Percentiles rank a stretch among this genome's conserved stretches.
phyloP scores from a whole-genome alignment of 805 yeast genomes.

The Suhomyces sp. region DNA sequence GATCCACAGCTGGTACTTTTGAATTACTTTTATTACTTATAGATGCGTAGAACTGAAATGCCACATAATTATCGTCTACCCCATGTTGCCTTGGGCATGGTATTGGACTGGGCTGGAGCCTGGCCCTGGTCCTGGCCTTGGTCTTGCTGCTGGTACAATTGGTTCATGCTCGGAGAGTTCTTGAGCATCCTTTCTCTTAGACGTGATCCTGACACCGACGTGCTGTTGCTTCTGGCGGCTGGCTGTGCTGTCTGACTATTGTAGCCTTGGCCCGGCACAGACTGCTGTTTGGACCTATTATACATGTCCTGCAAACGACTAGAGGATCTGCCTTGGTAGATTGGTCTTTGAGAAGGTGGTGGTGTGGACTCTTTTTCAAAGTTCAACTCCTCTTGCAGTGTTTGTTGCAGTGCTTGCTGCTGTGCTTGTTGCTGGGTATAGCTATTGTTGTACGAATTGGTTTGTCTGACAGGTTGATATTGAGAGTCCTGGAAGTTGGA shows the following conservation, averaged over 20 bases:
- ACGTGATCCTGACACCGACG: slow-evolving; percentile 23
- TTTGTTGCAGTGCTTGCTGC: slow-evolving; percentile 7
- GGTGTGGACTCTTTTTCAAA: not conserved
- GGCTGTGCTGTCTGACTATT: slow-evolving; percentile 16
- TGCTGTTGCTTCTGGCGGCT: slow-evolving; percentile 22
- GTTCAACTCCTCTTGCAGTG: slow-evolving; percentile 13
- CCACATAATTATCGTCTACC: slow-evolving; percentile 14
- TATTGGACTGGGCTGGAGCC: slow-evolving; percentile 4
- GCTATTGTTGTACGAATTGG: slow-evolving; percentile 9
- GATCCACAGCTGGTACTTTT: not conserved
- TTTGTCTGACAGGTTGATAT: slow-evolving; percentile 12
- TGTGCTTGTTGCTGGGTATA: slow-evolving; percentile 8
- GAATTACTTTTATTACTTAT: not conserved
- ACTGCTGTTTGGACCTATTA: slow-evolving; percentile 38
- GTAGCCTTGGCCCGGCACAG: slow-evolving; percentile 33
- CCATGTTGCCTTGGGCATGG: slow-evolving; percentile 23
- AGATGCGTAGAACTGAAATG: not conserved
- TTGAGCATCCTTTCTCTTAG: slow-evolving; percentile 29
- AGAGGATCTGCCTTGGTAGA: slow-evolving; percentile 29
- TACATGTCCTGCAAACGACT: slow-evolving; percentile 40
- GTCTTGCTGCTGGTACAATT: slow-evolving; percentile 5
- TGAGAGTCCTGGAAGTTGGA: slow-evolving; percentile 10
- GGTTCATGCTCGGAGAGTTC: slow-evolving; percentile 14
- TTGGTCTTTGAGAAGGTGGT: not conserved
- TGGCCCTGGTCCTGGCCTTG: slow-evolving; percentile 12